Evolutionary conservation across 1,284 basidiomycete genomes (phyloP), one percentile per base, ranked within the genome.

Genomic region (Gastroboletus turbinatus): DNA sequence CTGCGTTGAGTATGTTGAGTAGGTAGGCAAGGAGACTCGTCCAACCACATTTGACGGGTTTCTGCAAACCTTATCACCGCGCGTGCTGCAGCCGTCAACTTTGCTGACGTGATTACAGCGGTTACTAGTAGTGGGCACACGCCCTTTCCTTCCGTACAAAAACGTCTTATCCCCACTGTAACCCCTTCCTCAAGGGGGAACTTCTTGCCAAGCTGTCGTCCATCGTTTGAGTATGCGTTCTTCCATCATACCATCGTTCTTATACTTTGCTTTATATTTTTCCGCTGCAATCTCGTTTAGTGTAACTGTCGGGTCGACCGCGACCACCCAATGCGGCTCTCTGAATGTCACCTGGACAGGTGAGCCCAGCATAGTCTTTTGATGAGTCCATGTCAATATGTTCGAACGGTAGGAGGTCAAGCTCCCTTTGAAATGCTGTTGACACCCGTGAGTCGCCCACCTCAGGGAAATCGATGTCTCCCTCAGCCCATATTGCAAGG

Each of bases 281-380:
- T 53, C 65, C 5, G 19, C 40, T 14, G 72, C 68, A 17, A 58
- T 63, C 42, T 80, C 82, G 35, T 88, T 89, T 73, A 80, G 73
- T 40, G 83, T 84, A 62, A 71, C 78, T 0, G 75, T 76, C 46
- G 73, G 71, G 17, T 64, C 65, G 5, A 25, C 75, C 5, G 11
- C 38, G 38, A 2, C 79, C 84, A 2, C 83, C 0, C 72, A 84
- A 66, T 91, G 88, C 64, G 87, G 82, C 60, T 68, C 80, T 63
- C 71, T 90, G 27, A 68, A 68, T 46, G 62, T 91, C 49, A 74
- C 78, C 33, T 90, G 88, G 87, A 75, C 76, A 58, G 88, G 88
- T 87, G 27, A 46, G 51, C 36, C 36, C 52, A 32, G 38, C 50
- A 13, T 4, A 30, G 6, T 39, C 13, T 44, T 25, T 39, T 27